phyloP scores from a whole-genome alignment of 192 early-diverging fungal species.

The Pilaira anomala region DNA sequence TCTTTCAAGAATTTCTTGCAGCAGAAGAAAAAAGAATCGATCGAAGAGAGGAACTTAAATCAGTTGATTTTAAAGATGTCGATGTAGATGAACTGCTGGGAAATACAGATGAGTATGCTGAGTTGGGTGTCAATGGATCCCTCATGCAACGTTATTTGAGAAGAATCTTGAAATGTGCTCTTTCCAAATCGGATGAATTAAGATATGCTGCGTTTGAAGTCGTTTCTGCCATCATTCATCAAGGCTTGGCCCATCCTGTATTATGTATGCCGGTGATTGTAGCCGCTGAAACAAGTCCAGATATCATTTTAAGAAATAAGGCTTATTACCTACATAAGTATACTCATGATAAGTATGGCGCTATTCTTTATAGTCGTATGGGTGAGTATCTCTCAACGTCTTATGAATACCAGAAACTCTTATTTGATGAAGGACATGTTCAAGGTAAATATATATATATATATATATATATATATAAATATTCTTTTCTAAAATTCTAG shows the following conservation, averaged over 20 bases:
- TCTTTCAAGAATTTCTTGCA: slow-evolving; percentile 68
- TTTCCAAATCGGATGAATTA: slow-evolving; percentile 55
- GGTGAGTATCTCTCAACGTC: slow-evolving; percentile 71
- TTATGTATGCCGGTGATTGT: slow-evolving; percentile 87
- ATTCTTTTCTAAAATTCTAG: not conserved
- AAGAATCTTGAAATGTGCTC: slow-evolving; percentile 69
- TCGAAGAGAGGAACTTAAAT: slow-evolving; percentile 41
- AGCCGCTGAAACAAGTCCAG: slow-evolving; percentile 75
- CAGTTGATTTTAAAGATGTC: slow-evolving; percentile 39
- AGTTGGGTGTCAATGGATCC: slow-evolving; percentile 82
- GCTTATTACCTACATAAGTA: slow-evolving; percentile 71
- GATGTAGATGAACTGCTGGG: slow-evolving; percentile 79
- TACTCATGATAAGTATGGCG: slow-evolving; percentile 80
- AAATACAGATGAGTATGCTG: slow-evolving; percentile 77
- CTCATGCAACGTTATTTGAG: slow-evolving; percentile 88
- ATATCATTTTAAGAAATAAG: slow-evolving; percentile 61
- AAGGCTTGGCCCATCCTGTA: slow-evolving; percentile 88
- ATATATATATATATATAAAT: not conserved
- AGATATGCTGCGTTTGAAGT: slow-evolving; percentile 75
- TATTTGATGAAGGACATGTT: slow-evolving; percentile 23
- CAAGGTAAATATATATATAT: not conserved
- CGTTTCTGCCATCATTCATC: slow-evolving; percentile 76
- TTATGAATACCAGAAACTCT: slow-evolving; percentile 68
- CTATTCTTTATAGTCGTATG: slow-evolving; percentile 82
- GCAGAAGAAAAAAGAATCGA: slow-evolving; percentile 58